These are phyloP conservation scores for Nepenthes gracilis DNA, from an alignment of 148 eudicot genomes.

Conservation along the genomic window DNA sequence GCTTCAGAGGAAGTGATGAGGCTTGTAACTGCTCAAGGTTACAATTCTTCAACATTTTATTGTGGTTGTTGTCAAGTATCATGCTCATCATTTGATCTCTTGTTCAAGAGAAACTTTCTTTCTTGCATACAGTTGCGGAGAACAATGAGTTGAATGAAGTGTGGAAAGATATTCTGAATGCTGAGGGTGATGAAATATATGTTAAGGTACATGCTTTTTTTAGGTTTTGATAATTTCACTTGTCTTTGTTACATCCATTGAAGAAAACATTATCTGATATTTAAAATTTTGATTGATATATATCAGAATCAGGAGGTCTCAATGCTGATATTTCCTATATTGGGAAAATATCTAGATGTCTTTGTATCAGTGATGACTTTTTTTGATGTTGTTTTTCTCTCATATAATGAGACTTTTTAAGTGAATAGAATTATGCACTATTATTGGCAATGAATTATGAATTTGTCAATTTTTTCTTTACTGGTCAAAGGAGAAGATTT, in stretches of 20 bases:
- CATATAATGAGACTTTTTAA: too few relatives aligned
- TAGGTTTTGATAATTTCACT: neutral
- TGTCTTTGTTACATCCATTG: neutral
- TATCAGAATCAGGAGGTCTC: too few relatives aligned
- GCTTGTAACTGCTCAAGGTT: constrained; percentile 94
- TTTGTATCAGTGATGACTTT: too few relatives aligned
- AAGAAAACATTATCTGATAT: neutral
- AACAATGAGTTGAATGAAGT: constrained; percentile 69
- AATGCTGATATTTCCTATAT: too few relatives aligned
- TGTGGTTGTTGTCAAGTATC: neutral
- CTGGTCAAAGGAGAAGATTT: too few relatives aligned
- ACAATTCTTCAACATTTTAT: neutral
- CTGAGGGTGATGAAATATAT: constrained; percentile 90
- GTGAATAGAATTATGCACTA: too few relatives aligned
- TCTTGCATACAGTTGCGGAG: constrained; percentile 56
- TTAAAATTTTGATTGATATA: too few relatives aligned
- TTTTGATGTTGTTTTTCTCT: too few relatives aligned
- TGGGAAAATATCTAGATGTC: too few relatives aligned
- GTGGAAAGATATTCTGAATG: constrained; percentile 86
- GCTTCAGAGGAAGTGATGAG: constrained; percentile 97
- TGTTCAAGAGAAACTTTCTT: constrained; percentile 4
- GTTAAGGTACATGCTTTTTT: constrained; percentile 44
- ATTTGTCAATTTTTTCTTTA: too few relatives aligned
- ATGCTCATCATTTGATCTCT: neutral
- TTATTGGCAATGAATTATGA: too few relatives aligned